phyloP scores from a whole-genome alignment of 2,329 filamentous ascomycete genomes.

The Stagonosporopsis vannaccii region DNA sequence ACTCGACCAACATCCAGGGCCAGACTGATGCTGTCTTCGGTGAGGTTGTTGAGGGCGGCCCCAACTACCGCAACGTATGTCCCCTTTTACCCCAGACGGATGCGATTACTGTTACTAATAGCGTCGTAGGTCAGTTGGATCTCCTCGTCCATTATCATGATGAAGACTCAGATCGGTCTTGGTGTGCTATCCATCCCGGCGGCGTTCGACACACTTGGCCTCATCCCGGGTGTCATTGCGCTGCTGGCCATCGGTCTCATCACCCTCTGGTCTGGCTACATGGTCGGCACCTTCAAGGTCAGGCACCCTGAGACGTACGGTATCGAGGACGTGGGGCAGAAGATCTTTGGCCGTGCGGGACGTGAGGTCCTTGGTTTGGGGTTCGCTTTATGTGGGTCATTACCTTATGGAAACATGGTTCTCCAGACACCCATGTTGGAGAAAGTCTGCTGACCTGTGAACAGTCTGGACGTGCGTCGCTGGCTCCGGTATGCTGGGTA shows the following conservation, averaged over 20 bases:
- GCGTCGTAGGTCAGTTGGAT: constrained; percentile 25
- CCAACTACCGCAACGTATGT: constrained; percentile 21
- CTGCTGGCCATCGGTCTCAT: constrained; percentile 51
- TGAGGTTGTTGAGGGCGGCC: constrained; percentile 20
- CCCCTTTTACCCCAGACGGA: not conserved
- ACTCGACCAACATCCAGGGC: constrained; percentile 13
- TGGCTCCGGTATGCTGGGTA: constrained; percentile 65
- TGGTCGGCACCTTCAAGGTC: constrained; percentile 60
- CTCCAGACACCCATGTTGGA: constrained; percentile 16
- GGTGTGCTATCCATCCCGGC: constrained; percentile 57
- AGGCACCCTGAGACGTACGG: constrained; percentile 62
- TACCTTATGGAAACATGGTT: constrained; percentile 45
- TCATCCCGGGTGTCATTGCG: constrained; percentile 57
- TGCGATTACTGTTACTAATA: not conserved
- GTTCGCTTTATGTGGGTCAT: constrained; percentile 44
- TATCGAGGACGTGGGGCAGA: constrained; percentile 62
- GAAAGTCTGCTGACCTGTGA: constrained; percentile 41
- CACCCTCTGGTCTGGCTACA: constrained; percentile 58
- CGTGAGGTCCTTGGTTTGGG: constrained; percentile 53
- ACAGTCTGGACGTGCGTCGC: constrained; percentile 28
- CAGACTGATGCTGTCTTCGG: constrained; percentile 21
- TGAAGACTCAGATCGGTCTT: constrained; percentile 35
- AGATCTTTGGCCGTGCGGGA: constrained; percentile 61
- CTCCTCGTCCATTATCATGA: constrained; percentile 29
- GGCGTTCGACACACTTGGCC: constrained; percentile 54